These are phyloP conservation scores for Exsudoporus floridanus DNA, from an alignment of 1,284 basidiomycete genomes.

Conservation along the genomic window DNA sequence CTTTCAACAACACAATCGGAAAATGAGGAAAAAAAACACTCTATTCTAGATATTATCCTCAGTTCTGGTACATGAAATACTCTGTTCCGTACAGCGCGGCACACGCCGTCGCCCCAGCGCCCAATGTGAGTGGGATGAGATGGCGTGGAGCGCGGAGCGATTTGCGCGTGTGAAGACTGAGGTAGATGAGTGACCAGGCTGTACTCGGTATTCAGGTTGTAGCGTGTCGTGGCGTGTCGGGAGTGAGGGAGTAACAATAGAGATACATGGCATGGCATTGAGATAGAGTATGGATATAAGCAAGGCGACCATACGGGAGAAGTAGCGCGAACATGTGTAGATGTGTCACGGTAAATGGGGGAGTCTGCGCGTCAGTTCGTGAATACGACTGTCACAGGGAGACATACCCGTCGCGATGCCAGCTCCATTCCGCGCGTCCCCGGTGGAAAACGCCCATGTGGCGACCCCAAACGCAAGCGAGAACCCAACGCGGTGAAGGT, in stretches of 20 bases:
- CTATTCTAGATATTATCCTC: neutral
- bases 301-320: neutral
- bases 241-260: neutral
- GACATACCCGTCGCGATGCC: constrained; percentile 44
- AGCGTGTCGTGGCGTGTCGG: neutral
- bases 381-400: neutral
- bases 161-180: constrained; percentile 41
- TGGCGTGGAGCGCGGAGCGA: constrained; percentile 38
- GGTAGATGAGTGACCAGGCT: constrained; percentile 51
- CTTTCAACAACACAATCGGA: neutral
- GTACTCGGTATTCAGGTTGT: too few species aligned
- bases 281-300: neutral
- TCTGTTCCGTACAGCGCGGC: constrained; percentile 45
- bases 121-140: constrained; percentile 37
- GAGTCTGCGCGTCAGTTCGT: neutral
- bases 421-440: constrained; percentile 45
- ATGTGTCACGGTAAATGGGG: neutral
- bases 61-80: constrained; percentile 41
- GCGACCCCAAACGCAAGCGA: constrained; percentile 46
- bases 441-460: constrained; percentile 42
- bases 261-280: neutral
- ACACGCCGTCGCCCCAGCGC: constrained; percentile 35
- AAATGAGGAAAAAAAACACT: neutral
- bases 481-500: constrained; percentile 45
- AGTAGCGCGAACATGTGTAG: neutral